Base-by-base conservation (phyloP, 345 rosid genomes). In the Eucalyptus erythrocorys region DNA sequence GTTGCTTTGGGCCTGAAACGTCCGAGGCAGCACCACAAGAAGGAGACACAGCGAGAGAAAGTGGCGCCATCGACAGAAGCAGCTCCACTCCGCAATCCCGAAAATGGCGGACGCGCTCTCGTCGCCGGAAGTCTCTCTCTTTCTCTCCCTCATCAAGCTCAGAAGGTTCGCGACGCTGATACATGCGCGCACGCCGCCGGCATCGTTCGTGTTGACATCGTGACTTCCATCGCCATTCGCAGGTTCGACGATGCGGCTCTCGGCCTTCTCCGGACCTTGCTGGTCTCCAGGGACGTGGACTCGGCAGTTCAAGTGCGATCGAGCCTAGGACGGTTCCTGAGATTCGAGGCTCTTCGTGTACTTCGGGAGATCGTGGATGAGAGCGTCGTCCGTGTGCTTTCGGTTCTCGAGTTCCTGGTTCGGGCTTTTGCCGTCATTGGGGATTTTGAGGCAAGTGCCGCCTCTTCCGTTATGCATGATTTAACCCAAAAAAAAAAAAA, bases 401-500 rank as follows among this genome's bases (percentile, higher is more conserved):
- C 88, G 17, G 91, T 93, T 87, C 95, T 98, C 57, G 95, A 96
- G 48, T 97, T 96, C 94, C 94, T 97, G 88, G 94, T 94, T 89
- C 94, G 91, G 48, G 93, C 97, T 91, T 97, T 94, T 85, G 98
- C 97, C 87, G 92, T 96, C 12, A 40, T 95, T 21, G 98, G 97
- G 48, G 98, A 98, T 89, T 84, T 88, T 53, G 96, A 98, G 98
- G 98, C 90, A 87, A 86, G 88, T 79, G 3, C 87, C 49, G 59
- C 57, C 26, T 85, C 53, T 71, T 21, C 27, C 14, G 45, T 40
- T 66, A 21, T 87, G 22, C 81, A 17, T 68, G 81, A 19, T 49
- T 51, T 51, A 2, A n/a, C n/a, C n/a, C n/a, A n/a, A n/a, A n/a
- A 43, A 8, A 43, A 50, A 6, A 51, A 50, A 68, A n/a, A 4